Evolutionary conservation across 1,284 basidiomycete genomes (phyloP).

Genomic region (Cryptococcus sp.): DNA sequence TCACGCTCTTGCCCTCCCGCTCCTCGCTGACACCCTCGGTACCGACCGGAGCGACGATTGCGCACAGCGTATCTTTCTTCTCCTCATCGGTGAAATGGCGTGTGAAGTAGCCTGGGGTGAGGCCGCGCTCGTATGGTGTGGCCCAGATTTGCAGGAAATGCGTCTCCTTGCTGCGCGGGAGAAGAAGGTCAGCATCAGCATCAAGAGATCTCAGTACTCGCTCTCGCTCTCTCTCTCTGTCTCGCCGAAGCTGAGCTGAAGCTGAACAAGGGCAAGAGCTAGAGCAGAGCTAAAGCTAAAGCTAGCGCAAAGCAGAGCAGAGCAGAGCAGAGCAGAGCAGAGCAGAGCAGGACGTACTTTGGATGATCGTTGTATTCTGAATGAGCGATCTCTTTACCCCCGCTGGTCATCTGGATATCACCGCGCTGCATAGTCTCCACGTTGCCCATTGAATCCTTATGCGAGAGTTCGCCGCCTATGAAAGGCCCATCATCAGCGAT

Average conservation of each 20-base stretch:
- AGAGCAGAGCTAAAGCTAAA: too few relatives aligned
- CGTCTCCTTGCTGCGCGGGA: conserved; percentile 53
- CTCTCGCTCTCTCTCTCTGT: too few relatives aligned
- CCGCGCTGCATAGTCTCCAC: conserved; percentile 82
- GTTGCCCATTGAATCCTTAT: conserved; percentile 85
- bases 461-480: conserved; percentile 46
- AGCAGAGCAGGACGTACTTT: conserved; percentile 8
- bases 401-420: conserved; percentile 85
- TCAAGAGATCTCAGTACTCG: too few relatives aligned
- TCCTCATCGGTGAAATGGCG: conserved; percentile 78
- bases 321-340: not conserved
- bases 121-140: conserved; percentile 61
- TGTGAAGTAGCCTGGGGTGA: conserved; percentile 77
- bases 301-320: not conserved
- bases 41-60: conserved; percentile 69
- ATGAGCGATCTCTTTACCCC: conserved; percentile 60
- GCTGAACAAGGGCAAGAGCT: too few relatives aligned
- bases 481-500: not conserved
- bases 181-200: not conserved
- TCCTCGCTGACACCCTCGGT: conserved; percentile 60
- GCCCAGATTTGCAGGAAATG: conserved; percentile 88
- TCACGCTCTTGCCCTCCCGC: conserved; percentile 70
- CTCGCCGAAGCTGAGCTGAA: too few relatives aligned
- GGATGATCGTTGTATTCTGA: conserved; percentile 69
- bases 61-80: conserved; percentile 69